Base-by-base conservation (phyloP, 83 land plant species). In the Thuja plicata region DNA sequence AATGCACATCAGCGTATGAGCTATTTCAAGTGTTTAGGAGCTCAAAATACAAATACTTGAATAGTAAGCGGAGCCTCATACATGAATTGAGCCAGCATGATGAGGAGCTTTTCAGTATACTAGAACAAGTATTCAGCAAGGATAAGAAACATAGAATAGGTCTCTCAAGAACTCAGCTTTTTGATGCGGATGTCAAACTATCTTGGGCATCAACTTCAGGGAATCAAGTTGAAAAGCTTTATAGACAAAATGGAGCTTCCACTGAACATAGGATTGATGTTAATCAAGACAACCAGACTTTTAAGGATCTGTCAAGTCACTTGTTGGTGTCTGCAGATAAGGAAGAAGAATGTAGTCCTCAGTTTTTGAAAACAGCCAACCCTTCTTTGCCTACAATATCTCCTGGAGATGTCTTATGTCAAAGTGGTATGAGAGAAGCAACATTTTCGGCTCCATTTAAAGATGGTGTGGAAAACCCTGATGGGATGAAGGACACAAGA, bases 11-110 rank as follows among this genome's bases (percentile, higher is more conserved):
- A 45, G 50, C 85, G 2, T 43, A 82, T 11, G 50, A 82, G 85
- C 52, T 82, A 46, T 82, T 45, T 82, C 85, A 45, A 45, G 50
- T 12, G 5, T 82, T 82, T 82, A 82, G 85, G 85, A 82, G 30
- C 85, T 27, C 50, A 46, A 82, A 82, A 34, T 82, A 82, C 85
- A 82, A 21, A 52, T 82, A 82, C 54, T 82, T 82, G 85, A 45
- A 45, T 11, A 82, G 48, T 82, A 82, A 82, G 85, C 85, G 50
- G 52, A 43, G 54, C 27, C 52, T 43, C 32, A 46, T n/a, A 34
- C 85, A 82, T 38, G 83, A 79, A 46, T 27, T 82, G 15, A 82
- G 27, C 30, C 48, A 82, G 52, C 85, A 82, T 82, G 85, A 82
- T 46, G 32, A 82, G 85, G 52, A 82, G 35, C 54, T 82, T 46